Conservation (phyloP, 371 early-diverging fungal species). For the Mortierella sp. region DNA sequence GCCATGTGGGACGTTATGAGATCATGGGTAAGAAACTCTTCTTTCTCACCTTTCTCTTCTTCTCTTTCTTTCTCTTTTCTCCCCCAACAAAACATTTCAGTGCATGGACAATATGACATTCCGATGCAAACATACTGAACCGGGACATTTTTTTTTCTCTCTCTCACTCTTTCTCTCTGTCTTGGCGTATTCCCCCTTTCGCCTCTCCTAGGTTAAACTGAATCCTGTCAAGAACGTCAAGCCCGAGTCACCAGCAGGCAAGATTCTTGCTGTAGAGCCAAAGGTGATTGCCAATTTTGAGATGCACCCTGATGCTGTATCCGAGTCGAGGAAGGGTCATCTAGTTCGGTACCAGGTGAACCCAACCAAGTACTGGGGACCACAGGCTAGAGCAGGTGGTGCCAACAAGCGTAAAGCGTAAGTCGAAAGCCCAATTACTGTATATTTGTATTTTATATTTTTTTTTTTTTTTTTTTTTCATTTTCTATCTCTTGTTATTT, state of each 20-base stretch:
- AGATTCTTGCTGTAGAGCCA: slow-evolving; percentile 72
- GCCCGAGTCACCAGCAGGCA: slow-evolving; percentile 75
- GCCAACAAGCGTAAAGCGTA: slow-evolving; percentile 62
- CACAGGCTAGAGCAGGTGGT: slow-evolving; percentile 81
- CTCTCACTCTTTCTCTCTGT: neutral
- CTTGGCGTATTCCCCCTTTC: neutral
- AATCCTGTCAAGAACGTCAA: slow-evolving; percentile 77
- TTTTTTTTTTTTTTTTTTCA: neutral
- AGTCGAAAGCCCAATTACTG: too few species aligned
- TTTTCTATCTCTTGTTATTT: neutral
- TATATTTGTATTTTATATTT: neutral
- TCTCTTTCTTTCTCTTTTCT: too few species aligned
- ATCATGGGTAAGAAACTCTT: slow-evolving; percentile 60
- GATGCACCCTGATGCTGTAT: slow-evolving; percentile 75
- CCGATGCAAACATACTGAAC: neutral
- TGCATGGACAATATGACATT: too few species aligned
- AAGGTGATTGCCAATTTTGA: slow-evolving; percentile 53
- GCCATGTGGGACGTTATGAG: slow-evolving; percentile 96
- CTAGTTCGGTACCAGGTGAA: slow-evolving; percentile 94
- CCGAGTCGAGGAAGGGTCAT: slow-evolving; percentile 80
- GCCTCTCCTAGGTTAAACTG: slow-evolving; percentile 58
- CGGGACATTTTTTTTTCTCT: neutral
- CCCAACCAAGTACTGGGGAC: slow-evolving; percentile 96
- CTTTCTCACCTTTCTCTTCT: neutral
- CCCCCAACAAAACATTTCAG: neutral